Evolutionary conservation across 306 rosid species (phyloP).

Genomic region (Mimosa bimucronata): DNA sequence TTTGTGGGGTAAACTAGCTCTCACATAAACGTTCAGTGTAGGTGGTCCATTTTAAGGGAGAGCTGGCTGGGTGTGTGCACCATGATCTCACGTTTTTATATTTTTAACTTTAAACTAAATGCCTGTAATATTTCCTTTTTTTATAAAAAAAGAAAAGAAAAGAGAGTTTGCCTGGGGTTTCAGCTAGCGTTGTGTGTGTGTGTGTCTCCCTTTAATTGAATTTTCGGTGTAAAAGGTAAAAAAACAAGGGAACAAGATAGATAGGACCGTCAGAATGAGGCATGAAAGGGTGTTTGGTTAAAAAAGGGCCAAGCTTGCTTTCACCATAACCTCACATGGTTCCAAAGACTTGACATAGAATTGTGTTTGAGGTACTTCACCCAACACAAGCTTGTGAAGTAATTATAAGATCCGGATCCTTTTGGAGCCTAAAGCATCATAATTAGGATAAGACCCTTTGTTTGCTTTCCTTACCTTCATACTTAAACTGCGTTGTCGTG

Average conservation of each 20-base stretch:
- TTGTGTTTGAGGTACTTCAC: slow-evolving; percentile 40
- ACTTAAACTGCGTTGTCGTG: background rate
- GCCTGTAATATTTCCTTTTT: slow-evolving; percentile 10
- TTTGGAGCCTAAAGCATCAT: slow-evolving; percentile 41
- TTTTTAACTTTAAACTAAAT: background rate
- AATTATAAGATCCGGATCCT: slow-evolving; percentile 38
- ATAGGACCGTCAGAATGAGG: slow-evolving; percentile 14
- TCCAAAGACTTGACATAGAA: slow-evolving; percentile 42
- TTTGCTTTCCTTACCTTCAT: slow-evolving; percentile 4
- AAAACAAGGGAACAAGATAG: slow-evolving; percentile 28
- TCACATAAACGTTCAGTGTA: background rate
- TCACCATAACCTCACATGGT: slow-evolving; percentile 38
- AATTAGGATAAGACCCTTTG: slow-evolving; percentile 24
- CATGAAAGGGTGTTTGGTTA: background rate
- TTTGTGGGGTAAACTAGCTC: background rate
- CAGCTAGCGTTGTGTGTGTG: background rate
- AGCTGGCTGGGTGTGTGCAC: slow-evolving; percentile 6
- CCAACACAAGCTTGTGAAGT: slow-evolving; percentile 31
- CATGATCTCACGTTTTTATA: background rate
- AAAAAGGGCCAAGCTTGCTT: background rate
- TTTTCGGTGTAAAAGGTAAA: background rate
- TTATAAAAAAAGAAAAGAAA: no score
- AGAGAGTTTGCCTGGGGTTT: background rate
- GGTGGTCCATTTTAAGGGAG: slow-evolving; percentile 31
- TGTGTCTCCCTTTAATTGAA: slow-evolving; percentile 17